Conservation (phyloP, 371 early-diverging fungal genomes). For the Saksenaea vasiformis region DNA sequence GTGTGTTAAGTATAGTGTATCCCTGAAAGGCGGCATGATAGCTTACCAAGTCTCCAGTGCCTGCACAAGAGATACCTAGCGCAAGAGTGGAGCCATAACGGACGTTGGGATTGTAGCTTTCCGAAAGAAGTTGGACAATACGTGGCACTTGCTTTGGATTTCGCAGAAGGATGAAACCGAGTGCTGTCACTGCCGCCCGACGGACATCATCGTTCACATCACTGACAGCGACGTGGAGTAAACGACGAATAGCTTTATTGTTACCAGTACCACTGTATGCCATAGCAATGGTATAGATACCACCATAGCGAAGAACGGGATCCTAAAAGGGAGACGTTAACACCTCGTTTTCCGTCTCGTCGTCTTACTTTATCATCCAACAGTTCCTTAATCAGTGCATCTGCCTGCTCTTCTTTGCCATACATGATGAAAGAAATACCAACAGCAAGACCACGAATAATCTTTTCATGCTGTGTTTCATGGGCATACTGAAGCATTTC, state of each 20-base stretch:
- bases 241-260: slow-evolving; percentile 91
- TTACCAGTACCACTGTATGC: slow-evolving; percentile 98
- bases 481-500: slow-evolving; percentile 96
- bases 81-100: slow-evolving; percentile 97
- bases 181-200: slow-evolving; percentile 95
- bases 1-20: neutral
- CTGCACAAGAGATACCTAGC: slow-evolving; percentile 98
- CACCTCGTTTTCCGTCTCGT: neutral
- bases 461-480: slow-evolving; percentile 98
- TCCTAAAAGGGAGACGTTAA: slow-evolving; percentile 49
- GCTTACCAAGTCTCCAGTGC: slow-evolving; percentile 80
- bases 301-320: slow-evolving; percentile 93
- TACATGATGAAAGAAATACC: slow-evolving; percentile 96
- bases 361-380: slow-evolving; percentile 72
- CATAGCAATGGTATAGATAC: slow-evolving; percentile 95
- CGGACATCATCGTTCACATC: slow-evolving; percentile 99
- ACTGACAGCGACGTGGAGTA: slow-evolving; percentile 96
- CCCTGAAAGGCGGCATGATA: neutral
- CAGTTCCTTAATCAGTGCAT: slow-evolving; percentile 81
- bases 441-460: slow-evolving; percentile 93
- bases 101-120: slow-evolving; percentile 98
- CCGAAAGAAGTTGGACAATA: slow-evolving; percentile 95
- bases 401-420: slow-evolving; percentile 93
- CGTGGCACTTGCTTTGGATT: slow-evolving; percentile 93
- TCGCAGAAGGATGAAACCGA: slow-evolving; percentile 95